phyloP scores from a whole-genome alignment of 139 green algal genomes.

The Tetradesmus obliquus region DNA sequence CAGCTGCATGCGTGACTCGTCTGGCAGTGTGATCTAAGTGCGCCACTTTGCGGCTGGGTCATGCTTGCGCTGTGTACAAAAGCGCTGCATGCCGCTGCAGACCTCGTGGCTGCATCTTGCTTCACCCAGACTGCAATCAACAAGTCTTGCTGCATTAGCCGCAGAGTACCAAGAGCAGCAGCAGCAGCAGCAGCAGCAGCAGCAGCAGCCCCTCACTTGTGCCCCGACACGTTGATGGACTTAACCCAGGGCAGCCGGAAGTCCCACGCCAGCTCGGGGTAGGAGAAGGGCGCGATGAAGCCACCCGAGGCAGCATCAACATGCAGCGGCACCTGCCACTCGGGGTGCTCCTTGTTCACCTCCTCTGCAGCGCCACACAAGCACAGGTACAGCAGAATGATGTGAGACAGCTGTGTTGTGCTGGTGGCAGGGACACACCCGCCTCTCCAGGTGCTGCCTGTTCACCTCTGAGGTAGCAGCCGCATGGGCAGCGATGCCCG shows the following conservation, averaged over 20 bases:
- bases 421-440: too few species aligned
- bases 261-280: slow-evolving; percentile 77
- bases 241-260: slow-evolving; percentile 74
- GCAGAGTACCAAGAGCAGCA: too few species aligned
- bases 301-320: slow-evolving; percentile 79
- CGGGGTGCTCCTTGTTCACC: slow-evolving; percentile 57
- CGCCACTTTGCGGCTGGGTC: too few species aligned
- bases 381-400: neutral
- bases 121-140: too few species aligned
- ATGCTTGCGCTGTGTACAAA: too few species aligned
- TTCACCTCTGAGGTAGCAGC: too few species aligned
- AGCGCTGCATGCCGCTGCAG: too few species aligned
- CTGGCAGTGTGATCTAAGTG: neutral
- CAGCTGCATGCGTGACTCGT: neutral
- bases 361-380: slow-evolving; percentile 30
- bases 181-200: neutral
- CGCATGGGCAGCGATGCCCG: too few species aligned
- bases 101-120: too few species aligned
- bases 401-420: too few species aligned
- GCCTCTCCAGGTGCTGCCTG: too few species aligned
- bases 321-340: slow-evolving; percentile 71
- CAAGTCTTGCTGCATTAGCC: too few species aligned
- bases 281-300: slow-evolving; percentile 83
- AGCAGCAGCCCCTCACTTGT: slow-evolving; percentile 58
- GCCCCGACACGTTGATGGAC: slow-evolving; percentile 79